Base-by-base conservation (phyloP, 768 basidiomycete genomes). In the Agrocybe pediades region DNA sequence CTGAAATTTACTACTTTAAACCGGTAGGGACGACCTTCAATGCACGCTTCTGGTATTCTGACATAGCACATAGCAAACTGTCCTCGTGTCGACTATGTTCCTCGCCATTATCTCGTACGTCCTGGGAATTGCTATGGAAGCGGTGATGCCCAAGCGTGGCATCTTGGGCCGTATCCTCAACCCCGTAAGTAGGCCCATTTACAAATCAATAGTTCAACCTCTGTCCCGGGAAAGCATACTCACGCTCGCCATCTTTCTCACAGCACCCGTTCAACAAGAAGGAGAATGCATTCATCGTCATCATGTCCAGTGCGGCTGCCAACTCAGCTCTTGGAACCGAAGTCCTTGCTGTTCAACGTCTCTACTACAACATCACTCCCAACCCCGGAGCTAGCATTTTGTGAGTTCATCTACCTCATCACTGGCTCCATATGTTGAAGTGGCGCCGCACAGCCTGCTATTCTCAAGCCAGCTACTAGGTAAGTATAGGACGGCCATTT, bases 1-100 rank as follows among this genome's bases (percentile, higher is more conserved):
- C 81, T 27, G 75, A 84, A 57, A 83, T 84, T 23, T 83, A 82
- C 63, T 84, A 84, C 61, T 84, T 83, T 65, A 83, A 84, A 65
- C 81, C 81, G 3, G 81, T 79, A 59, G 52, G 68, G 45, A 7
- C 19, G 6, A 7, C 5, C 36, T 19, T 19, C 19, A 9, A 1
- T 36, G 23, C 19, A n/a, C 21, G 39, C 24, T 9, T n/a, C n/a
- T 3, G 41, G 19, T n/a, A 1, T 4, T 50, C 49, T 53, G 48
- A 55, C 15, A 26, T n/a, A 9, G 40, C 29, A 15, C 54, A 16
- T 43, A 82, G 81, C 81, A 82, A 81, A 80, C 77, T 0, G 67
- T 83, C 23, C 23, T 62, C 11, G 77, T 84, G 1, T 82, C 80
- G 8, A 71, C 73, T 6, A 79, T 83, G 81, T 81, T 83, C 62